Evolutionary conservation across 2,329 filamentous ascomycete genomes (phyloP), one percentile per base, ranked within the genome.

Genomic region (Plenodomus biglobosus): DNA sequence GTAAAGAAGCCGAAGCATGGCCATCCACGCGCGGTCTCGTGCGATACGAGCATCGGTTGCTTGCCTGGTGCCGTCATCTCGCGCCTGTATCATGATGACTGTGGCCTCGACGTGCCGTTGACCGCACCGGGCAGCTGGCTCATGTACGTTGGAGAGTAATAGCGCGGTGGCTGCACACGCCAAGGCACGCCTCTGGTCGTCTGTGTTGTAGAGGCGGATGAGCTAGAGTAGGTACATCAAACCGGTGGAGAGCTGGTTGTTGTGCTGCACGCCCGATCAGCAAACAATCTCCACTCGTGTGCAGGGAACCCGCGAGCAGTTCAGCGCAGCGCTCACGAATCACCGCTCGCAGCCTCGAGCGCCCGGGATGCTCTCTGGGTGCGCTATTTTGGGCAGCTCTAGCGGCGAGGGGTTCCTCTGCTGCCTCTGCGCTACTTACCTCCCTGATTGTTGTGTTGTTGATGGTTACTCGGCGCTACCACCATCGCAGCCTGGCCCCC

Each of bases 271-370:
- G 46, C 55, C 56, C 57, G 58, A 66, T 68, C 63, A 70, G 64
- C 65, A 69, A 68, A 68, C 64, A 68, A 59, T 64, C 61, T 66
- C 67, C 66, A 68, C 66, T 52, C 40, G 53, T 45, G 55, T 61
- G 62, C 66, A 69, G 64, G 64, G 64, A 51, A 54, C 40, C 57
- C 56, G 59, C 63, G 59, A 62, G 54, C 55, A 50, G 48, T 59
- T 50, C 54, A 61, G 58, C 43, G 39, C 40, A 43, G 52, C 43
- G 47, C 48, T 59, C 54, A 55, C 67, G 58, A 70, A 70, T 70
- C 65, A 68, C 50, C 41, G 44, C 49, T 42, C 48, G 48, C 50
- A 44, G 53, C 58, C 52, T 46, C 58, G 42, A 50, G 48, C 44
- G 42, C 20, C 62, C 56, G 56, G 52, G 55, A 53, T 60, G 48